A percentile compares a stretch with the other conserved stretches of the same genome.
Evolutionary conservation across 2,329 filamentous ascomycete genomes (phyloP).

Genomic region (Microsporum canis): DNA sequence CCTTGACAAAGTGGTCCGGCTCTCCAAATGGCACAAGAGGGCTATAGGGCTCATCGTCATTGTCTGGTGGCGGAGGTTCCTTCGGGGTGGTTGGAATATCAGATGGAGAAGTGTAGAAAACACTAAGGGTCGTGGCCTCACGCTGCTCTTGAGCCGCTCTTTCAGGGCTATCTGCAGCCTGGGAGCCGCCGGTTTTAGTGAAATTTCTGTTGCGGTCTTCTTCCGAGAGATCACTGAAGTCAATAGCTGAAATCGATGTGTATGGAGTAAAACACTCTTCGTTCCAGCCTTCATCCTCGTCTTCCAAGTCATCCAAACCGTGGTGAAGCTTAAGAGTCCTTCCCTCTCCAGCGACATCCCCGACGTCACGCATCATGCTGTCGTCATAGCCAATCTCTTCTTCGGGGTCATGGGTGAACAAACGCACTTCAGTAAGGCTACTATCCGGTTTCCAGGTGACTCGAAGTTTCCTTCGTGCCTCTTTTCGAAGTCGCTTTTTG

Average conservation of each 20-base stretch:
- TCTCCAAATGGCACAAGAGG: conserved; percentile 33
- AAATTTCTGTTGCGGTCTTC: conserved; percentile 30
- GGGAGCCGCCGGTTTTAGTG: conserved; percentile 33
- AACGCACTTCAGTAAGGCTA: conserved; percentile 44
- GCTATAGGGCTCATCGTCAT: conserved; percentile 26
- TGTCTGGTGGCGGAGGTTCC: conserved; percentile 31
- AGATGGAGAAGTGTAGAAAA: conserved; percentile 35
- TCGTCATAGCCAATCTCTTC: conserved; percentile 50
- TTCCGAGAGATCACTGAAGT: conserved; percentile 26
- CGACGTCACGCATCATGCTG: conserved; percentile 47
- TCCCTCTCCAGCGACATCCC: conserved; percentile 48
- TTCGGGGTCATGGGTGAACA: conserved; percentile 52
- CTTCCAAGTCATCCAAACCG: conserved; percentile 46
- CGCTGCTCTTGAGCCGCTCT: conserved; percentile 36
- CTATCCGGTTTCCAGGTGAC: conserved; percentile 51
- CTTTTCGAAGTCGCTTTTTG: conserved; percentile 48
- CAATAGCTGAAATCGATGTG: conserved; percentile 26
- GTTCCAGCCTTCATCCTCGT: conserved; percentile 41
- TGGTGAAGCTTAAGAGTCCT: conserved; percentile 41
- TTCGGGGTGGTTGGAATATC: conserved; percentile 39
- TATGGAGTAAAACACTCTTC: conserved; percentile 28
- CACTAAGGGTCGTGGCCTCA: conserved; percentile 39
- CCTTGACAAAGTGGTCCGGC: conserved; percentile 30
- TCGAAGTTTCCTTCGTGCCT: conserved; percentile 48
- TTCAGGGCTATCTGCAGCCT: conserved; percentile 31